Conservation (phyloP, 2,329 filamentous ascomycete species). For the Diaporthe ilicicola region DNA sequence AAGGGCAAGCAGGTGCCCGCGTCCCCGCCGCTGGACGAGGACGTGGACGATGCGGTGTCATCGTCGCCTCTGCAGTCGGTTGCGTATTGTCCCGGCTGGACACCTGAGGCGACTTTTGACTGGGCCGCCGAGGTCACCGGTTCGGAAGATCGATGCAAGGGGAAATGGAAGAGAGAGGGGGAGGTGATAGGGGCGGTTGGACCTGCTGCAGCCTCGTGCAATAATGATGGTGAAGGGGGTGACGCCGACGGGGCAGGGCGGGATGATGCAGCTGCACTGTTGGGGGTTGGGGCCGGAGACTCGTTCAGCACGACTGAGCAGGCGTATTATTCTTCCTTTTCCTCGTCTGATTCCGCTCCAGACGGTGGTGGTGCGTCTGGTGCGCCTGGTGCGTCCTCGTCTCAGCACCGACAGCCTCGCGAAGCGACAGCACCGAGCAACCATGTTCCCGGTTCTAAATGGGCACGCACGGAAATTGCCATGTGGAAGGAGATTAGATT, state of each 20-base stretch:
- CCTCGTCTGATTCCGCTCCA: background rate
- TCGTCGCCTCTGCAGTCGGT: background rate
- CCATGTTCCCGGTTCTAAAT: background rate
- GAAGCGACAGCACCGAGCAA: background rate
- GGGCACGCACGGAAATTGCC: constrained; percentile 9
- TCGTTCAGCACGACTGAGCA: background rate
- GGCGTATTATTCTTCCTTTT: background rate
- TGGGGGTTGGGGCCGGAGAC: background rate
- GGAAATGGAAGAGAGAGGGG: background rate
- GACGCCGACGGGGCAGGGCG: background rate
- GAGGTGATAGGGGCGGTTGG: no score
- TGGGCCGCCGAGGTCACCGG: background rate
- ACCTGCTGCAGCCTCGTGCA: background rate
- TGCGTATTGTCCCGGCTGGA: constrained; percentile 1
- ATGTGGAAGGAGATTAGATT: constrained; percentile 19
- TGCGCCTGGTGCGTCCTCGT: background rate
- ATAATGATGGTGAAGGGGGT: background rate
- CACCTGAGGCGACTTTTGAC: constrained; percentile 9
- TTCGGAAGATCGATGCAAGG: background rate
- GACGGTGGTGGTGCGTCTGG: background rate
- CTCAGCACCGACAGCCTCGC: constrained; percentile 10
- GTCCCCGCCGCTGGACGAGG: background rate
- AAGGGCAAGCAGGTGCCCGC: constrained; percentile 1
- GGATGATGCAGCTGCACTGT: background rate
- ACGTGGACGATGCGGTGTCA: background rate